Conservation (phyloP, 2,329 filamentous ascomycete species). For the Eutypa lata region DNA sequence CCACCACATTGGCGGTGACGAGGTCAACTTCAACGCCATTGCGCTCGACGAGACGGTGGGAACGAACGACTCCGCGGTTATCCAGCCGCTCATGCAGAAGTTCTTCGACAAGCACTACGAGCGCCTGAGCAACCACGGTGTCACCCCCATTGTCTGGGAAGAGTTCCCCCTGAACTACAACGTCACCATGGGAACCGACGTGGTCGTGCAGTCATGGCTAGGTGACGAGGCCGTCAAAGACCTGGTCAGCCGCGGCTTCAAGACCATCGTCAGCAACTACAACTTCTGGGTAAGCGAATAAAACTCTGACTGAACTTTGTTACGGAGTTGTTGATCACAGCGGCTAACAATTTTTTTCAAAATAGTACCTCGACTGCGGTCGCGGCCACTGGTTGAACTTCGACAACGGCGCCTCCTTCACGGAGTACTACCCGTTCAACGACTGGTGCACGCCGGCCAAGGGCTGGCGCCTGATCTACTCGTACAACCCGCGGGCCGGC, state of each 20-base stretch:
- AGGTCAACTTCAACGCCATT: slow-evolving; percentile 76
- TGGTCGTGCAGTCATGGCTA: slow-evolving; percentile 78
- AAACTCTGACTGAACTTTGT: no score
- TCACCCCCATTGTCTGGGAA: slow-evolving; percentile 82
- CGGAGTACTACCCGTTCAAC: slow-evolving; percentile 62
- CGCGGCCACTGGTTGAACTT: slow-evolving; percentile 77
- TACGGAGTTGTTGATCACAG: no score
- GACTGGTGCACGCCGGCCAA: slow-evolving; percentile 82
- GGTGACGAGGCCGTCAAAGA: slow-evolving; percentile 58
- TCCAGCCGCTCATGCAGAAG: slow-evolving; percentile 73
- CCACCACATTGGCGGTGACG: slow-evolving; percentile 87
- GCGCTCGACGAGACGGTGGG: slow-evolving; percentile 68
- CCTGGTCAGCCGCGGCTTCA: slow-evolving; percentile 61
- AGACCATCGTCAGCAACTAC: slow-evolving; percentile 73
- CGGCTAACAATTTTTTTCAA: slow-evolving; percentile 20
- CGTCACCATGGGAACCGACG: slow-evolving; percentile 65
- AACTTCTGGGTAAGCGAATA: slow-evolving; percentile 68
- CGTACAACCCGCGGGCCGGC: slow-evolving; percentile 68
- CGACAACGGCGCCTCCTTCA: slow-evolving; percentile 50
- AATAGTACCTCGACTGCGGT: slow-evolving; percentile 78
- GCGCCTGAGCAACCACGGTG: slow-evolving; percentile 58
- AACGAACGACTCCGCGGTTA: slow-evolving; percentile 60
- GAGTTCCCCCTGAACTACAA: slow-evolving; percentile 81
- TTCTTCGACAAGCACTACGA: slow-evolving; percentile 71
- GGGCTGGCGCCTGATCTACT: slow-evolving; percentile 79